Evolutionary conservation across 176 grass and related monocot genomes (phyloP).

Genomic region (Ampelocalamus luodianensis): DNA sequence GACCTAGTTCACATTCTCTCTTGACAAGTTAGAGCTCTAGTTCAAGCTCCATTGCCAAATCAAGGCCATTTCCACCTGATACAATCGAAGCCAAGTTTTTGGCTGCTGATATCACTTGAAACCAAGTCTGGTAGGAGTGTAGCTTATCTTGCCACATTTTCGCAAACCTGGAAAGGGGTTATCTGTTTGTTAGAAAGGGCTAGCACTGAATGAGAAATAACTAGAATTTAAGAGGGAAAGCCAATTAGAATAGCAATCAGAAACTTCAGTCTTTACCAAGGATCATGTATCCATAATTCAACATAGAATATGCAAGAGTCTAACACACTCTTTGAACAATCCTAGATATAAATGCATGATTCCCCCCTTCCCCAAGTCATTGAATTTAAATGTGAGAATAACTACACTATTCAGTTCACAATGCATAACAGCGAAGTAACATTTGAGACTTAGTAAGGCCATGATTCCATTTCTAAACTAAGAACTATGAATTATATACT

Average conservation of each 20-base stretch:
- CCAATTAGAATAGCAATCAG: neutral
- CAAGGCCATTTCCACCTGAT: conserved; percentile 42
- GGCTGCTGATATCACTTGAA: conserved; percentile 60
- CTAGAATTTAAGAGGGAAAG: neutral
- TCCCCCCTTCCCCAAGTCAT: neutral
- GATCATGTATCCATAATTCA: neutral
- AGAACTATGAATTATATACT: too few species aligned
- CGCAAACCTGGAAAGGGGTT: conserved; percentile 61
- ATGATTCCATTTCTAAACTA: too few species aligned
- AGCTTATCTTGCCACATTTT: conserved; percentile 87
- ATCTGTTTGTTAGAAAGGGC: conserved; percentile 1
- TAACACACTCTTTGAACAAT: neutral
- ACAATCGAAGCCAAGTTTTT: conserved; percentile 56
- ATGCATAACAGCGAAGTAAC: neutral
- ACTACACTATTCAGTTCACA: neutral
- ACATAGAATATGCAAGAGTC: neutral
- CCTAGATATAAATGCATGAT: conserved; percentile 7
- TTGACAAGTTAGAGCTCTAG: conserved; percentile 53
- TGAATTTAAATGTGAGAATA: neutral
- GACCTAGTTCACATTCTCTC: conserved; percentile 50
- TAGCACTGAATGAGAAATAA: neutral
- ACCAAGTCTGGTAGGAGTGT: conserved; percentile 66
- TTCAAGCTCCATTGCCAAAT: conserved; percentile 66
- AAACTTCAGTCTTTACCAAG: conserved; percentile 5
- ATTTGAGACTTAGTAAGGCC: neutral